Conservation (phyloP, 352 stramenopile species). For the Phytophthora litchii region DNA sequence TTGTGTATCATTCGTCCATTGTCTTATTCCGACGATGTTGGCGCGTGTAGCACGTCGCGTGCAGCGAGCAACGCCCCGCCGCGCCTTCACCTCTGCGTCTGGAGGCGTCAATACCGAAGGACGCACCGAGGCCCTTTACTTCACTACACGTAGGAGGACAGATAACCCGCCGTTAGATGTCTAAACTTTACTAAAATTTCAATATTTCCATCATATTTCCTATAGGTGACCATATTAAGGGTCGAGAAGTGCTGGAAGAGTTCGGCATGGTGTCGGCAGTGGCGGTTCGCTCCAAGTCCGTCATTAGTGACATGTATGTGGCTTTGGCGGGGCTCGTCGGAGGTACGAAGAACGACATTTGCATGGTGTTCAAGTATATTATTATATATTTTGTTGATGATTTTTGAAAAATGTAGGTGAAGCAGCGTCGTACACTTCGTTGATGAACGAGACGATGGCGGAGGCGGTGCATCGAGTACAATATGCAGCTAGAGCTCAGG, state of each 20-base stretch:
- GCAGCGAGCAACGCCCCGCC: conserved; percentile 10
- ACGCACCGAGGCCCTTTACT: conserved; percentile 48
- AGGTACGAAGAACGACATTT: conserved; percentile 15
- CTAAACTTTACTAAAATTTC: conserved; percentile 2
- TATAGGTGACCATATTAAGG: conserved; percentile 68
- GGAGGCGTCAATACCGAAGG: not conserved
- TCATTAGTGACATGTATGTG: conserved; percentile 85
- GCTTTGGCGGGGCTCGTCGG: conserved; percentile 72
- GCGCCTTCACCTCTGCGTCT: conserved; percentile 19
- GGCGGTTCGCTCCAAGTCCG: conserved; percentile 81
- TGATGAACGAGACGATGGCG: conserved; percentile 85
- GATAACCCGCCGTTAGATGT: not conserved
- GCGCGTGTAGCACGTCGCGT: conserved; percentile 21
- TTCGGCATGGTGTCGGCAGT: conserved; percentile 77
- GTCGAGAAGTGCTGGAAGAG: conserved; percentile 74
- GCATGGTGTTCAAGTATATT: no score
- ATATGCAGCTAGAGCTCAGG: conserved; percentile 68
- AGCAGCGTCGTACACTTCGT: conserved; percentile 73
- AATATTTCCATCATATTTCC: conserved; percentile 5
- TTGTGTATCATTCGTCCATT: conserved; percentile 11
- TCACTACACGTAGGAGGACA: conserved; percentile 68
- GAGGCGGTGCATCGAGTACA: conserved; percentile 83
- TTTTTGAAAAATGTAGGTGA: no score
- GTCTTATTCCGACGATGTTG: conserved; percentile 27
- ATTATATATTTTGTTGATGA: no score